Conservation (phyloP, 495 filamentous ascomycete genomes). For the Tuber brumale region DNA sequence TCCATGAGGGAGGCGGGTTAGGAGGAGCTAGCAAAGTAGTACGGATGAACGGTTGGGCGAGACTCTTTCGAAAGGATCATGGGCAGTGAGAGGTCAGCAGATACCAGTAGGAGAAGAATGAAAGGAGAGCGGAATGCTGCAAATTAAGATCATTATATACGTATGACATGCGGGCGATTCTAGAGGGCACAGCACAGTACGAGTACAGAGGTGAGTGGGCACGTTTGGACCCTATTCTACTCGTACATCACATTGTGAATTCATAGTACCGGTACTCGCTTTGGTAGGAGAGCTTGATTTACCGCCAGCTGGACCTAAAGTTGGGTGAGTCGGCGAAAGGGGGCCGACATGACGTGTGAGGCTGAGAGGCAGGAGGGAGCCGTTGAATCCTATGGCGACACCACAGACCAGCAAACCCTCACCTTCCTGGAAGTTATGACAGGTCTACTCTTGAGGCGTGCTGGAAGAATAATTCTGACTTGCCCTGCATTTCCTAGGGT, state of each 20-base stretch:
- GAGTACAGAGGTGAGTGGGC: neutral
- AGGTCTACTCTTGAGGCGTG: neutral
- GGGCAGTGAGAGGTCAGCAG: neutral
- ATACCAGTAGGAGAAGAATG: neutral
- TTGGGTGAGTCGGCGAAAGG: neutral
- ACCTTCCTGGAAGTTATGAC: neutral
- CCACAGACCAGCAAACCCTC: neutral
- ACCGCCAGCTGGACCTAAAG: neutral
- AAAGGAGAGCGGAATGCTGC: neutral
- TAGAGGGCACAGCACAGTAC: neutral
- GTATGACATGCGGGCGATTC: neutral
- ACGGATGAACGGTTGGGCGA: neutral
- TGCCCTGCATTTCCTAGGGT: neutral
- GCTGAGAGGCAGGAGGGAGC: slow-evolving; percentile 20
- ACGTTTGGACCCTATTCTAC: neutral
- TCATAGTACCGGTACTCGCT: neutral
- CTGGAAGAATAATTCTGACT: neutral
- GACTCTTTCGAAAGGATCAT: neutral
- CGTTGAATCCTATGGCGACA: neutral
- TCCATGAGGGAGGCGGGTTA: neutral
- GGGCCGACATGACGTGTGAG: slow-evolving; percentile 34
- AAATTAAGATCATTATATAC: neutral
- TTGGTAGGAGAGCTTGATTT: neutral
- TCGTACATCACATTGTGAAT: neutral
- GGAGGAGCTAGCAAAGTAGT: neutral